These are phyloP conservation scores for Cyclotella sp. DNA, from an alignment of 108 stramenopile genomes.

Conservation along the genomic window DNA sequence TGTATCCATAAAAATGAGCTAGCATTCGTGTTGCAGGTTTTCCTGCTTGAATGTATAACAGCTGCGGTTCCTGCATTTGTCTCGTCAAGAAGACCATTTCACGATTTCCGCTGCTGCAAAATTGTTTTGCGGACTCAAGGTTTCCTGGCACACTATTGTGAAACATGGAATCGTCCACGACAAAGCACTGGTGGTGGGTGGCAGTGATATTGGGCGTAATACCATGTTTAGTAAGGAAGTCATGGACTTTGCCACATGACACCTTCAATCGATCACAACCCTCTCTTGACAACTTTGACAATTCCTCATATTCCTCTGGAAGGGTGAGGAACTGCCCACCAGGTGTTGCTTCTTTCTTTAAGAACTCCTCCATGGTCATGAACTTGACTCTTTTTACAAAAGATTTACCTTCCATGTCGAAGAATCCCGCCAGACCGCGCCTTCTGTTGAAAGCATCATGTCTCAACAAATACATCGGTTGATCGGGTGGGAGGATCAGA, in stretches of 20 bases:
- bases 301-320: constrained; percentile 34
- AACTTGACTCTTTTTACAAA: constrained; percentile 53
- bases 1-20: constrained; percentile 80
- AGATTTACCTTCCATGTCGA: constrained; percentile 53
- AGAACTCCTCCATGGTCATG: constrained; percentile 65
- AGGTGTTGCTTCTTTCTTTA: constrained; percentile 53
- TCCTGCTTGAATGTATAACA: constrained; percentile 69
- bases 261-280: constrained; percentile 27
- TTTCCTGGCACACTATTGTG: constrained; percentile 28
- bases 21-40: constrained; percentile 42
- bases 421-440: constrained; percentile 78
- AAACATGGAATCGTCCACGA: constrained; percentile 64
- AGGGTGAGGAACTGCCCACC: constrained; percentile 57
- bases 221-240: constrained; percentile 54
- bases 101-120: constrained; percentile 31
- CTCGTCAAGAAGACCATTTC: constrained; percentile 36
- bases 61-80: constrained; percentile 51
- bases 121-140: constrained; percentile 18
- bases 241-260: constrained; percentile 51
- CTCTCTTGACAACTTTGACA: constrained; percentile 46
- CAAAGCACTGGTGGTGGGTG: constrained; percentile 48
- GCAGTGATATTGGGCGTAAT: constrained; percentile 50
- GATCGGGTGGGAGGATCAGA: constrained; percentile 83
- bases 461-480: constrained; percentile 74
- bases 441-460: constrained; percentile 57